These are phyloP conservation scores for Sarocladium strictum DNA, from an alignment of 2,329 filamentous ascomycete genomes.

Conservation along the genomic window DNA sequence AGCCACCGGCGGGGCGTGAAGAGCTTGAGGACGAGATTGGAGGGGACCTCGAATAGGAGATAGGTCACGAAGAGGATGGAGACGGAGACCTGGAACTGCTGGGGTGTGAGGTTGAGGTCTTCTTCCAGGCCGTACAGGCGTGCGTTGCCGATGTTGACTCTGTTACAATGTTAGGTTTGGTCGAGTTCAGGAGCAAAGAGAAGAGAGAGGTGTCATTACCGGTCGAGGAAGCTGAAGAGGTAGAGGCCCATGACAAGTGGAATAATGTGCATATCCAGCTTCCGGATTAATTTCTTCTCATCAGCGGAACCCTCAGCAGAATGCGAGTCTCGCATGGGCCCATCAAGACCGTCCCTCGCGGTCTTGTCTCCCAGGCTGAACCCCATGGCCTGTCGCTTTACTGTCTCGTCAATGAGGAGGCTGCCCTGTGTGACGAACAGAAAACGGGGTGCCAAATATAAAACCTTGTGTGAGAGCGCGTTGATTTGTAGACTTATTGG, in stretches of 20 bases:
- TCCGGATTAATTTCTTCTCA: constrained; percentile 56
- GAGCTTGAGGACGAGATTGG: constrained; percentile 58
- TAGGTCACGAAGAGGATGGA: constrained; percentile 65
- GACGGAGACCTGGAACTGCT: constrained; percentile 64
- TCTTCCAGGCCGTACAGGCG: constrained; percentile 59
- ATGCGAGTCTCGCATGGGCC: constrained; percentile 1
- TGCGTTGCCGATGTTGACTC: constrained; percentile 70
- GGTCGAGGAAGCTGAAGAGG: constrained; percentile 69
- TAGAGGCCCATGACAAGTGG: constrained; percentile 66
- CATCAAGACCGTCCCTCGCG: not conserved
- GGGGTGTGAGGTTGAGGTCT: constrained; percentile 52
- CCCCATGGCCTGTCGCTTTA: not conserved
- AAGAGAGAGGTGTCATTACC: constrained; percentile 32
- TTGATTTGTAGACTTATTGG: no score
- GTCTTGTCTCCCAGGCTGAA: not conserved
- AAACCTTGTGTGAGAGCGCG: no score
- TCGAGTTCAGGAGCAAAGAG: constrained; percentile 12
- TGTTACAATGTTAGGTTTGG: constrained; percentile 19
- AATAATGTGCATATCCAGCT: constrained; percentile 58
- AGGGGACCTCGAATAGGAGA: constrained; percentile 55
- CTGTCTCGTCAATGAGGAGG: no score
- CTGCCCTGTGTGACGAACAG: no score
- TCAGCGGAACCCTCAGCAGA: constrained; percentile 16
- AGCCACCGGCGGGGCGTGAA: constrained; percentile 58
- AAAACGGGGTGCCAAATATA: no score